phyloP scores from a whole-genome alignment of 2,329 filamentous ascomycete species.

The Stagonosporopsis cucurbitacearum region DNA sequence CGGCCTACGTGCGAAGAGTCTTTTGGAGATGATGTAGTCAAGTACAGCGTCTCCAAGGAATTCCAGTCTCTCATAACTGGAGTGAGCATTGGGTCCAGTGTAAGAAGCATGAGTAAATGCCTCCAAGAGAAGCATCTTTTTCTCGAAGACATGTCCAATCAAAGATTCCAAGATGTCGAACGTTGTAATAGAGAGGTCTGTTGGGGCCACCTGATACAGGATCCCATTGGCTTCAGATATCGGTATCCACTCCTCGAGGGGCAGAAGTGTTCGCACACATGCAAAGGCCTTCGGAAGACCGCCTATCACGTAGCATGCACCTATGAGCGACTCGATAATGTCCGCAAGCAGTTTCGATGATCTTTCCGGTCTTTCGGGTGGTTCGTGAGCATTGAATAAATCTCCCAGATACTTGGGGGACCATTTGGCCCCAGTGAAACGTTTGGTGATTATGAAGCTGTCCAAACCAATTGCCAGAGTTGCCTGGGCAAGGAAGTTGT shows the following conservation, averaged over 20 bases:
- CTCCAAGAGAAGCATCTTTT: slow-evolving; percentile 72
- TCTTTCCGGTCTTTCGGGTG: slow-evolving; percentile 50
- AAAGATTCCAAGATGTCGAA: slow-evolving; percentile 64
- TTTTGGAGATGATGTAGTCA: slow-evolving; percentile 74
- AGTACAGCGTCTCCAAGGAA: slow-evolving; percentile 88
- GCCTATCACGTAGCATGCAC: slow-evolving; percentile 73
- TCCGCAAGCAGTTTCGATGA: slow-evolving; percentile 86
- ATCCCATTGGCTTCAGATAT: slow-evolving; percentile 35
- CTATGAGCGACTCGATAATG: slow-evolving; percentile 84
- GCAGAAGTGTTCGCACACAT: slow-evolving; percentile 68
- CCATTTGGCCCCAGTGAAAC: slow-evolving; percentile 77
- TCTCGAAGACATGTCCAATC: slow-evolving; percentile 74
- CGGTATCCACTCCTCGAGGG: slow-evolving; percentile 60
- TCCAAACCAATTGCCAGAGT: slow-evolving; percentile 70
- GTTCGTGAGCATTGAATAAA: slow-evolving; percentile 32
- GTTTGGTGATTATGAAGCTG: slow-evolving; percentile 71
- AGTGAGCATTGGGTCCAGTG: slow-evolving; percentile 49
- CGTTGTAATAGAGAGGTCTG: slow-evolving; percentile 16
- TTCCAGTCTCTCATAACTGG: slow-evolving; percentile 77
- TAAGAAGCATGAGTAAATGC: slow-evolving; percentile 80
- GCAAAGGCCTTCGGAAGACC: slow-evolving; percentile 67
- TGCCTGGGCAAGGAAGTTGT: slow-evolving; percentile 72
- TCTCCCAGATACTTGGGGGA: slow-evolving; percentile 65
- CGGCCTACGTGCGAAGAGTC: slow-evolving; percentile 61
- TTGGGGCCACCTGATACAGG: slow-evolving; percentile 30